A percentile compares a stretch with the other conserved stretches of the same genome.
Evolutionary conservation across 192 early-diverging fungal species (phyloP).

Genomic region (Entomortierella lignicola): DNA sequence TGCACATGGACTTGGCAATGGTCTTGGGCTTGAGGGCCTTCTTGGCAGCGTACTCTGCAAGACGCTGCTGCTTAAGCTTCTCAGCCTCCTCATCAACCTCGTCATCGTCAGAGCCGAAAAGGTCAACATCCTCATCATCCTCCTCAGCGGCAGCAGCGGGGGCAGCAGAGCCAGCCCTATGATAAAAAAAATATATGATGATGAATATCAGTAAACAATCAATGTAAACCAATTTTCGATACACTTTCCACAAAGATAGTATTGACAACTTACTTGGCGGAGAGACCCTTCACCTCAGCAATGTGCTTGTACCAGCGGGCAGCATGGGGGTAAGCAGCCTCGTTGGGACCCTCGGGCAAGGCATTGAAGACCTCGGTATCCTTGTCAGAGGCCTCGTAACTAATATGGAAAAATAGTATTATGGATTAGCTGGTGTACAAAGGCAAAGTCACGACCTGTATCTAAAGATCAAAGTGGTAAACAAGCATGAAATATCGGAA

Average conservation of each 20-base stretch:
- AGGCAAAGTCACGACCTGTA: no score
- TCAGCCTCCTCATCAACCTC: conserved; percentile 93
- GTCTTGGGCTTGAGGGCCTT: conserved; percentile 90
- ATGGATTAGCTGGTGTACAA: background rate
- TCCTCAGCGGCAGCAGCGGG: conserved; percentile 71
- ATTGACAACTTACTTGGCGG: conserved; percentile 65
- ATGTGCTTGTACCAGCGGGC: conserved; percentile 98
- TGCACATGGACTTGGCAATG: conserved; percentile 92
- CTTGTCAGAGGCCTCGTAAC: conserved; percentile 80
- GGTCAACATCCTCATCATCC: conserved; percentile 95
- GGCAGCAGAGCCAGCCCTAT: conserved; percentile 69
- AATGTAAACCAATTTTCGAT: no score
- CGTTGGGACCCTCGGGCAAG: conserved; percentile 77
- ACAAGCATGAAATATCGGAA: no score
- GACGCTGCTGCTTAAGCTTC: conserved; percentile 85
- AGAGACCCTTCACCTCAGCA: conserved; percentile 63
- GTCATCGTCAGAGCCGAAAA: conserved; percentile 95
- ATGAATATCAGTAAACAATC: background rate
- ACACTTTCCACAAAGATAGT: no score
- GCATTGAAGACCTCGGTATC: conserved; percentile 91
- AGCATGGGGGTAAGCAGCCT: conserved; percentile 83
- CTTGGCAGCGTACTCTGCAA: conserved; percentile 91
- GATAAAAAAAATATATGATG: background rate
- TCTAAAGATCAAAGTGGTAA: no score
- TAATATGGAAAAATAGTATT: conserved; percentile 27